phyloP scores from a whole-genome alignment of 441 rosid species.

The Aleurites moluccanus region DNA sequence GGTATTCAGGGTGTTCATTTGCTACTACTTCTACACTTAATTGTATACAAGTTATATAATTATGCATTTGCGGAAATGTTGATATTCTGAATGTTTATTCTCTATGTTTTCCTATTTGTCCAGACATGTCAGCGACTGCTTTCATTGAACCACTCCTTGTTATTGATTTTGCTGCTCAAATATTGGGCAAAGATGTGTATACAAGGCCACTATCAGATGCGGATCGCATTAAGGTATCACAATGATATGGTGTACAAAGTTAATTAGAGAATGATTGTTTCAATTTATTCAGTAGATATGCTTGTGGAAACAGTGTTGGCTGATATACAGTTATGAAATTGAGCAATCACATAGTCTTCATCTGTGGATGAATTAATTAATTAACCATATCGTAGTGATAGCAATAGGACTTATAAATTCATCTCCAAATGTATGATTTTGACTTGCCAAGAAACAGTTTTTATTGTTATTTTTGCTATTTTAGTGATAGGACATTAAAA shows the following conservation, averaged over 20 bases:
- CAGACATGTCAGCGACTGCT: slow-evolving; percentile 91
- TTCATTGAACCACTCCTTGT: slow-evolving; percentile 90
- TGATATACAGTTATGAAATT: too few species aligned
- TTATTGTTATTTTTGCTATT: too few species aligned
- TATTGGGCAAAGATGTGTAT: slow-evolving; percentile 64
- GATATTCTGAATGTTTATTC: neutral
- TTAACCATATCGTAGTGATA: too few species aligned
- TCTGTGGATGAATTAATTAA: too few species aligned
- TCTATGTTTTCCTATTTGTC: neutral
- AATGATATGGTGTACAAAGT: neutral
- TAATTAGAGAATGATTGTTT: neutral
- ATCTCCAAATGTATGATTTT: too few species aligned
- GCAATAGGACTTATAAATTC: too few species aligned
- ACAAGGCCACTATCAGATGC: slow-evolving; percentile 75
- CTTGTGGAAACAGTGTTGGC: neutral
- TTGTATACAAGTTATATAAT: neutral
- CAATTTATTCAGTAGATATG: neutral
- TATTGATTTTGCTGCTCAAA: slow-evolving; percentile 76
- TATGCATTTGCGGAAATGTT: neutral
- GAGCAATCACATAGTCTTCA: too few species aligned
- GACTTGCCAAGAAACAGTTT: too few species aligned
- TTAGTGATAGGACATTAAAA: too few species aligned
- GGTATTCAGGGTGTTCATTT: slow-evolving; percentile 25
- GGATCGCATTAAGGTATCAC: slow-evolving; percentile 72
- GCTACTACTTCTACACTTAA: too few species aligned